These are phyloP conservation scores for Hypoxylon fuscum DNA, from an alignment of 495 filamentous ascomycete species.

Conservation along the genomic window DNA sequence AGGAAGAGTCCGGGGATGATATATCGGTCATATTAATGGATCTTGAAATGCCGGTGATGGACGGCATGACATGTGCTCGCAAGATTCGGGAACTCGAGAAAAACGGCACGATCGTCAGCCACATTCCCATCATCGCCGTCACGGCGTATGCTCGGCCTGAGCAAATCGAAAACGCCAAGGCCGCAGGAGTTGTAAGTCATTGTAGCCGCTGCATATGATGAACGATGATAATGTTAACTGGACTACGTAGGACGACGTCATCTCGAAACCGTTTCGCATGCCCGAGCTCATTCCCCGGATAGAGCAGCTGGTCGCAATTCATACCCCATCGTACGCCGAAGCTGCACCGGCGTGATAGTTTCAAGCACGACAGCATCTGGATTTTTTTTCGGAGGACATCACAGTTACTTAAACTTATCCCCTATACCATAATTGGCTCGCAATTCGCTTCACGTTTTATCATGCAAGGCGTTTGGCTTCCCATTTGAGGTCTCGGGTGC, in stretches of 20 bases:
- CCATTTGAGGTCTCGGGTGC: slow-evolving; percentile 11
- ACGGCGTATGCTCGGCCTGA: slow-evolving; percentile 80
- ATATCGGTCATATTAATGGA: slow-evolving; percentile 83
- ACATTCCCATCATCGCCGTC: slow-evolving; percentile 81
- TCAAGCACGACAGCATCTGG: not conserved
- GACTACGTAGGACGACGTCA: slow-evolving; percentile 73
- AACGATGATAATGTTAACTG: slow-evolving; percentile 34
- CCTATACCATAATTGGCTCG: slow-evolving; percentile 17
- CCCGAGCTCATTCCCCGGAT: slow-evolving; percentile 76
- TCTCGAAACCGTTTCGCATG: slow-evolving; percentile 83
- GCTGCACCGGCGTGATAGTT: slow-evolving; percentile 20
- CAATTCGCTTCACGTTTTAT: slow-evolving; percentile 31
- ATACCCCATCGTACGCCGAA: slow-evolving; percentile 28
- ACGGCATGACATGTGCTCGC: slow-evolving; percentile 76
- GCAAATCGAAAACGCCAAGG: slow-evolving; percentile 66
- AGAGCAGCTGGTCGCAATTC: slow-evolving; percentile 53
- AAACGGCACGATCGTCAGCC: slow-evolving; percentile 58
- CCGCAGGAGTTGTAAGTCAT: slow-evolving; percentile 56
- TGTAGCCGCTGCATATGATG: slow-evolving; percentile 7
- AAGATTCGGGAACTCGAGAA: slow-evolving; percentile 72
- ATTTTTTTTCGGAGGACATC: not conserved
- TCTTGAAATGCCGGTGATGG: slow-evolving; percentile 89
- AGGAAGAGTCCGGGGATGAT: slow-evolving; percentile 46
- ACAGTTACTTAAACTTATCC: not conserved
- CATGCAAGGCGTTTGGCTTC: slow-evolving; percentile 37